These are phyloP conservation scores for Vicia villosa DNA, from an alignment of 306 rosid species.

Conservation along the genomic window DNA sequence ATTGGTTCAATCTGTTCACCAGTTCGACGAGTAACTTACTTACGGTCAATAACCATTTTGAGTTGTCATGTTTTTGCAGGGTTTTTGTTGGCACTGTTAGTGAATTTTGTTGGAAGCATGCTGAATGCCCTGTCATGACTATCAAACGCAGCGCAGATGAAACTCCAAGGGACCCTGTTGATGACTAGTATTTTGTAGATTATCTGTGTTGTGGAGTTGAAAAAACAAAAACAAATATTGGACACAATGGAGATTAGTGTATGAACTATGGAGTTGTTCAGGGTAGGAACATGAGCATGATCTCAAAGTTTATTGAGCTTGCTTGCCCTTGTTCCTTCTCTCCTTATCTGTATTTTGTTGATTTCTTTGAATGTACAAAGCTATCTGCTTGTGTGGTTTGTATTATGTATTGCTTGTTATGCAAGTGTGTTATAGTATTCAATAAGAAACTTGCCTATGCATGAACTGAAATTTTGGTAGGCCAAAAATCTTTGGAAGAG, in stretches of 20 bases:
- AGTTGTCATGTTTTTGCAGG: constrained; percentile 48
- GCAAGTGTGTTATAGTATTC: too few relatives aligned
- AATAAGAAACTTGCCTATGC: too few relatives aligned
- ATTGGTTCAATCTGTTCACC: not conserved
- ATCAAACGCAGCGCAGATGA: constrained; percentile 86
- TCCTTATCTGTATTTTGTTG: constrained; percentile 29
- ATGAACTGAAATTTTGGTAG: not conserved
- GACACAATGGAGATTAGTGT: constrained; percentile 18
- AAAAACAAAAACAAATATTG: not conserved
- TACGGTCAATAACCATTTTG: not conserved
- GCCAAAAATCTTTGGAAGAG: not conserved
- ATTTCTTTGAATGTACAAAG: constrained; percentile 35
- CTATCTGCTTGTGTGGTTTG: not conserved
- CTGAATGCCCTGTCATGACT: constrained; percentile 92
- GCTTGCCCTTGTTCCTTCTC: constrained; percentile 17
- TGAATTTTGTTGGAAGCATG: constrained; percentile 92
- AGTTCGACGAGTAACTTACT: not conserved
- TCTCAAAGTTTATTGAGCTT: constrained; percentile 1
- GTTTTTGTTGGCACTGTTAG: constrained; percentile 98
- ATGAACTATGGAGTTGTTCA: constrained; percentile 21
- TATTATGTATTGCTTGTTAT: constrained; percentile 14
- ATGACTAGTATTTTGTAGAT: constrained; percentile 59
- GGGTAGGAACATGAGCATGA: constrained; percentile 12
- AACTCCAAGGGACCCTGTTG: constrained; percentile 90
- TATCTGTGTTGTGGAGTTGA: constrained; percentile 16